Base-by-base conservation (phyloP, 495 filamentous ascomycete genomes). In the Aspergillus ellipticus region DNA sequence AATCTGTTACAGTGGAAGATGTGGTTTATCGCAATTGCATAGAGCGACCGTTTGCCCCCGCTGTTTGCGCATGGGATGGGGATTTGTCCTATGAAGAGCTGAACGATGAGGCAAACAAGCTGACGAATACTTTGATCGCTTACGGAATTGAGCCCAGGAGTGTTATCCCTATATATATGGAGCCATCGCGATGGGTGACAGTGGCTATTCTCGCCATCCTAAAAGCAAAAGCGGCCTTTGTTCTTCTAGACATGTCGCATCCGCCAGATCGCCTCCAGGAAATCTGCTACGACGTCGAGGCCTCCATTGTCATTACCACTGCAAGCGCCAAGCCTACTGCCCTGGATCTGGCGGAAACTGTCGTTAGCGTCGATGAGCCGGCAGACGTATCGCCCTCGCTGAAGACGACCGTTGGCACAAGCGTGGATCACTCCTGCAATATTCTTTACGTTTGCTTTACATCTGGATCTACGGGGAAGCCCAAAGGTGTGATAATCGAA, bases 391-490 rank as follows among this genome's bases (percentile, higher is more conserved):
- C 37, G 17, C 16, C 28, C 41, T 15, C 13, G 31, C 19, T 1
- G 11, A 13, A 11, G 17, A 35, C 37, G 4, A 15, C 2, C 5
- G 5, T 0, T 4, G 17, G 11, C 48, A 9, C 41, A 10, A 6
- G 56, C 16, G 21, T 31, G 10, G 35, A 29, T n/a, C 20, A 24
- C 2, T 20, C 33, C 13, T 1, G 15, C 17, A 55, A 55, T 45
- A 55, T 48, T 4, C 43, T 53, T 16, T 71, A 51, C 39, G 52
- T 64, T 16, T 58, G 91, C 3, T 95, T 89, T 69, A 93, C 89
- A 0, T 90, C 86, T 2, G 89, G 89, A n/a, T 89, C 85, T 10
- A 92, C 89, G 0, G 89, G 89, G 6, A 85, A 78, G 0, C 89
- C 89, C 0, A 95, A 95, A 17, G 42, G 49, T 7, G 50, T 26